These are phyloP conservation scores for Cryptosporidium sp. DNA, from an alignment of 169 alveolate species.

Conservation along the genomic window DNA sequence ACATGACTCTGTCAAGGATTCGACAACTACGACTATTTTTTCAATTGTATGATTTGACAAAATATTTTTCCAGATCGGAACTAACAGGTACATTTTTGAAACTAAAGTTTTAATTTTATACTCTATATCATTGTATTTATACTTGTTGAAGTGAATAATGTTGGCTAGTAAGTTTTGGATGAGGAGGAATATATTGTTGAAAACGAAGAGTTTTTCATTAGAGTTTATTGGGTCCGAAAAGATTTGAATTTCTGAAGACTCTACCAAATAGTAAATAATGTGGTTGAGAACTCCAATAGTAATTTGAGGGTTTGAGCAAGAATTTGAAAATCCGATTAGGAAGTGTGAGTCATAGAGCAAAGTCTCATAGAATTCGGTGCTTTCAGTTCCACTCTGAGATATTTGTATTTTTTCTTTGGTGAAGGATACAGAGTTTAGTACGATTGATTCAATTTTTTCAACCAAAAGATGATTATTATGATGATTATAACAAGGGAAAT, in stretches of 20 bases:
- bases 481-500: not conserved
- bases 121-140: not conserved
- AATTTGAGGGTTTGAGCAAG: not conserved
- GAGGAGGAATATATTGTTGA: slow-evolving; percentile 33
- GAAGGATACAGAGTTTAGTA: not conserved
- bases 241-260: slow-evolving; percentile 22
- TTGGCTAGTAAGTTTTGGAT: slow-evolving; percentile 25
- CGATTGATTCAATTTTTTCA: not conserved
- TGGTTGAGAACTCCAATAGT: not conserved
- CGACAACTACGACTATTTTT: not conserved
- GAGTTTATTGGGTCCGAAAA: not conserved
- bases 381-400: not conserved
- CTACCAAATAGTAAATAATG: not conserved
- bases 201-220: slow-evolving; percentile 9
- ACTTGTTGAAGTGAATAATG: not conserved
- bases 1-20: slow-evolving; percentile 41
- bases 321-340: slow-evolving; percentile 48
- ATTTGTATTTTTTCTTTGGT: not conserved
- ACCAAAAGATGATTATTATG: not conserved
- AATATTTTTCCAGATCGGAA: slow-evolving; percentile 36
- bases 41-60: slow-evolving; percentile 22
- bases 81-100: not conserved
- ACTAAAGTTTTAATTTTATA: not conserved
- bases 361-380: slow-evolving; percentile 5
- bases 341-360: slow-evolving; percentile 31